A percentile compares a stretch with the other conserved stretches of the same genome.
phyloP scores from a whole-genome alignment of 1,139 yeast genomes.

The Keqinozyma sinolaborantium region DNA sequence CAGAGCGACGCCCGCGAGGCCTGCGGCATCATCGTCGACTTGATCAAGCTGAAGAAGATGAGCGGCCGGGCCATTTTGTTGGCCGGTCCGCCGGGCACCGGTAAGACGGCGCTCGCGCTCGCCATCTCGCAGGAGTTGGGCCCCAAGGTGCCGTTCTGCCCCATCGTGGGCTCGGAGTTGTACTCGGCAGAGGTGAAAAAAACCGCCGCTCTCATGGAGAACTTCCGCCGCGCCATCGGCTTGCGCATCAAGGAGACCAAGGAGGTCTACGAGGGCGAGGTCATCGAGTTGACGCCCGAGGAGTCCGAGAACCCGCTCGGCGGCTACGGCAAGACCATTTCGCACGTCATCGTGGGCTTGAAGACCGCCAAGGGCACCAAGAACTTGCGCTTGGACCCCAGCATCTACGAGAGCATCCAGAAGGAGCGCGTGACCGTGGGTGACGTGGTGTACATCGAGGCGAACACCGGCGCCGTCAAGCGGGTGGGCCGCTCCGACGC shows the following conservation, averaged over 20 bases:
- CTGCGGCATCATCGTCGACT: conserved; percentile 91
- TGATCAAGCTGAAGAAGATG: conserved; percentile 89
- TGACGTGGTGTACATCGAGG: conserved; percentile 94
- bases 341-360: conserved; percentile 90
- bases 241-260: conserved; percentile 93
- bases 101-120: conserved; percentile 93
- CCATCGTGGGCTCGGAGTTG: conserved; percentile 92
- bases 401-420: conserved; percentile 92
- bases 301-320: conserved; percentile 97
- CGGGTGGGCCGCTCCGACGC: conserved; percentile 98
- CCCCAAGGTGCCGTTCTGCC: conserved; percentile 97
- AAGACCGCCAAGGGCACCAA: conserved; percentile 97
- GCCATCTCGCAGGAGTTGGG: conserved; percentile 97
- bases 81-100: conserved; percentile 98
- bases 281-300: conserved; percentile 92
- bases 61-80: conserved; percentile 93
- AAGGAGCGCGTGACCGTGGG: conserved; percentile 94
- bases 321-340: conserved; percentile 94
- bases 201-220: conserved; percentile 96
- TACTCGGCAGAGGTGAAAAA: conserved; percentile 97
- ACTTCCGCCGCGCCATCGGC: conserved; percentile 95
- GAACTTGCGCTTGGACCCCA: conserved; percentile 87
- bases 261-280: conserved; percentile 98
- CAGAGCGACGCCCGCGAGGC: conserved; percentile 96
- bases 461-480: conserved; percentile 96